Conservation (phyloP, 768 basidiomycete genomes). For the Kondoa malvinella region DNA sequence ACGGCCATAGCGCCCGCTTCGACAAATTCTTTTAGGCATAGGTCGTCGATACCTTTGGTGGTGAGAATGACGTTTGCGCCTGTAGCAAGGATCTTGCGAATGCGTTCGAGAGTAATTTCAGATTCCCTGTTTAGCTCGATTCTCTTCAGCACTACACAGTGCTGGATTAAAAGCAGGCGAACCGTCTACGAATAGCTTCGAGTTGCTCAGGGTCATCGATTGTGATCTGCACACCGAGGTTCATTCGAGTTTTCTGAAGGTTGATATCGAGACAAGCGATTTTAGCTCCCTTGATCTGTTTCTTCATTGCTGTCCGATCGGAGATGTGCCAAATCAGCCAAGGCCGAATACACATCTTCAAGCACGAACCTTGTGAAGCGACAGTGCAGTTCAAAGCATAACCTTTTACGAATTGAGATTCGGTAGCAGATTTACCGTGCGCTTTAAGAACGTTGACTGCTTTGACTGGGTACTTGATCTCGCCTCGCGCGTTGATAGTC, state of each 20-base stretch:
- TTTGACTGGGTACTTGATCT: constrained; percentile 97
- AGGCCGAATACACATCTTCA: background rate
- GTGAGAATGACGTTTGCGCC: constrained; percentile 95
- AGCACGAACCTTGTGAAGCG: constrained; percentile 72
- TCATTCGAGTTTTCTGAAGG: constrained; percentile 89
- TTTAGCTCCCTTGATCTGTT: constrained; percentile 75
- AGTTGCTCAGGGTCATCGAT: constrained; percentile 92
- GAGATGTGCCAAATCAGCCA: background rate
- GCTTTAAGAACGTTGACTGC: constrained; percentile 97
- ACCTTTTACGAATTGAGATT: constrained; percentile 84
- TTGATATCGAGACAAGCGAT: constrained; percentile 99
- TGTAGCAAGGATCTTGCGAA: constrained; percentile 83
- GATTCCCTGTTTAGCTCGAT: constrained; percentile 47
- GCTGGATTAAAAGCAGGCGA: constrained; percentile 21
- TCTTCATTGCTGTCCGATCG: constrained; percentile 74
- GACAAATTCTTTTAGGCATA: constrained; percentile 95
- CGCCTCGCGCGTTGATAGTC: constrained; percentile 80
- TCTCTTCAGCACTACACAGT: background rate
- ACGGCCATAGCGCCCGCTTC: constrained; percentile 99
- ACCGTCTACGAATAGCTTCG: constrained; percentile 90
- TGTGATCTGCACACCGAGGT: constrained; percentile 88
- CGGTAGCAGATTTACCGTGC: constrained; percentile 84
- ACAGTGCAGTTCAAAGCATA: constrained; percentile 98
- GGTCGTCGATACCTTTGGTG: constrained; percentile 95
- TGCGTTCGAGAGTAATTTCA: constrained; percentile 86